phyloP scores from a whole-genome alignment of 495 filamentous ascomycete genomes.

The Cladorrhinum samala region DNA sequence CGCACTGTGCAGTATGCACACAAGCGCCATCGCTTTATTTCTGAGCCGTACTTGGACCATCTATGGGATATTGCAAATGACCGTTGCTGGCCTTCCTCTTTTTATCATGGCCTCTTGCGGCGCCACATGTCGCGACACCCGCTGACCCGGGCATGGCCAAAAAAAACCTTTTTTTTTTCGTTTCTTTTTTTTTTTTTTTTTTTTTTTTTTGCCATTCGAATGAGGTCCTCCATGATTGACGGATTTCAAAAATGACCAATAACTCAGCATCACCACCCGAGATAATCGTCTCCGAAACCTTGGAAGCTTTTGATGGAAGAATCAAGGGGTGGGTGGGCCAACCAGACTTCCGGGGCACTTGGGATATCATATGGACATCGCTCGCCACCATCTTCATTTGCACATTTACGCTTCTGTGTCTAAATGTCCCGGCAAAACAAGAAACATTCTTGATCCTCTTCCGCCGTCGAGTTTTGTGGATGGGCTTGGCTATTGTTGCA shows the following conservation, averaged over 20 bases:
- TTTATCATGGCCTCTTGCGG: too few relatives aligned
- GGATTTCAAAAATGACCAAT: background rate
- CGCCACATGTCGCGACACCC: too few relatives aligned
- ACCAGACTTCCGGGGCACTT: conserved; percentile 26
- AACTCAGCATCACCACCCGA: background rate
- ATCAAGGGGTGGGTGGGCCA: conserved; percentile 12
- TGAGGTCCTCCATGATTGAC: too few relatives aligned
- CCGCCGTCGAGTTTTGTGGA: conserved; percentile 21
- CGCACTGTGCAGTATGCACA: too few relatives aligned
- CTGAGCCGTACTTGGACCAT: too few relatives aligned
- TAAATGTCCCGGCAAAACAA: conserved; percentile 27
- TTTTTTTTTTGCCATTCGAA: too few relatives aligned
- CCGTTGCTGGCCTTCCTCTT: too few relatives aligned
- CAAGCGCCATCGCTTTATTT: too few relatives aligned
- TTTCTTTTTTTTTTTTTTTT: too few relatives aligned
- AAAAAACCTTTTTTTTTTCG: too few relatives aligned
- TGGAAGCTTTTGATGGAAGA: background rate
- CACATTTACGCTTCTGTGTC: conserved; percentile 21
- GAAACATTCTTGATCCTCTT: conserved; percentile 14
- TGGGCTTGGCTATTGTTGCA: conserved; percentile 21
- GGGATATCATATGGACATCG: conserved; percentile 31
- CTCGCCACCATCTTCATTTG: conserved; percentile 25
- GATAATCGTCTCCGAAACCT: background rate
- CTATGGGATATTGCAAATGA: too few relatives aligned
- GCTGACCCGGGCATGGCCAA: too few relatives aligned